A percentile compares a stretch with the other conserved stretches of the same genome.
Evolutionary conservation across 768 basidiomycete species (phyloP).

Genomic region (Xerocomellus chrysenteron): DNA sequence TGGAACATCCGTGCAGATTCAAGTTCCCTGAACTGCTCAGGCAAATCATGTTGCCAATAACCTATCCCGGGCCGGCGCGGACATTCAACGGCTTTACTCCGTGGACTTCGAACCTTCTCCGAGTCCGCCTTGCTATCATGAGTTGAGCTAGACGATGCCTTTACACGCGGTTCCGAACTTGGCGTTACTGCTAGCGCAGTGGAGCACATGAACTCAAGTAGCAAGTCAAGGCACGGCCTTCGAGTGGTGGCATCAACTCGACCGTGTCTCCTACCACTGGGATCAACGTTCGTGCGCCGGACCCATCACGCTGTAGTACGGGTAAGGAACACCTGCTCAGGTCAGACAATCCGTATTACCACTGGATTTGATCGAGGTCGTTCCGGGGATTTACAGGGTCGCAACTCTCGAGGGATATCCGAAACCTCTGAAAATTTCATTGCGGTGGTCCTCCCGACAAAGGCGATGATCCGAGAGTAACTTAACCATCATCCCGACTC

Average conservation of each 20-base stretch:
- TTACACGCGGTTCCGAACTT: background rate
- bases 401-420: background rate
- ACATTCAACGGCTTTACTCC: background rate
- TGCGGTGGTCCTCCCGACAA: background rate
- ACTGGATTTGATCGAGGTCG: background rate
- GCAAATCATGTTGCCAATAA: background rate
- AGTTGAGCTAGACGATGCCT: background rate
- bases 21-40: too few species aligned
- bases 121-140: background rate
- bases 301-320: background rate
- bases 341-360: background rate
- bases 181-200: background rate
- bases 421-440: background rate
- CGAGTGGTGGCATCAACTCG: background rate
- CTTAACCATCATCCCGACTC: background rate
- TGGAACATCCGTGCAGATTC: too few species aligned
- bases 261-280: background rate
- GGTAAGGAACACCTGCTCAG: background rate
- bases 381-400: background rate
- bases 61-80: background rate
- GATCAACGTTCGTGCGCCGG: background rate
- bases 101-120: background rate
- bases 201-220: too few species aligned
- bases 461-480: background rate
- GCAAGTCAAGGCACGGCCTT: too few species aligned